A percentile compares a stretch with the other conserved stretches of the same genome.
Conservation (phyloP, 1,139 yeast genomes). For the Geotrichum citri-aurantii region DNA sequence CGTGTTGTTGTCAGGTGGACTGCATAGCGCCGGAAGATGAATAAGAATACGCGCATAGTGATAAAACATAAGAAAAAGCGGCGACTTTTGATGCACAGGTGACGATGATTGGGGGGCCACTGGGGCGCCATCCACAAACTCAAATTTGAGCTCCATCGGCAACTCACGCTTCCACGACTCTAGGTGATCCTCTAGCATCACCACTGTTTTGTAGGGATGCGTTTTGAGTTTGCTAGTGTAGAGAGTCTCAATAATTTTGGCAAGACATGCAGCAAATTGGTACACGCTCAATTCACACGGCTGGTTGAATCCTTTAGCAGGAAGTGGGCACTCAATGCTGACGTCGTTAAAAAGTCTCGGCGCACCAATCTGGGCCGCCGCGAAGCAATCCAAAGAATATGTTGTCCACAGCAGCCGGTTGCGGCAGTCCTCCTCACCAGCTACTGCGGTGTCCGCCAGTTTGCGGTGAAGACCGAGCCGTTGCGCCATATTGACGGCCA, state of each 20-base stretch:
- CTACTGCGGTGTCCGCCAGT: slow-evolving; percentile 73
- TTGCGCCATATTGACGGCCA: slow-evolving; percentile 76
- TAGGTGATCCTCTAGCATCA: slow-evolving; percentile 56
- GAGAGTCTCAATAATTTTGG: slow-evolving; percentile 63
- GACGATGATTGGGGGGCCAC: slow-evolving; percentile 33
- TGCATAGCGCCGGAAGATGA: slow-evolving; percentile 66
- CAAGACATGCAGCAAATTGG: slow-evolving; percentile 67
- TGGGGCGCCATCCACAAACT: slow-evolving; percentile 56
- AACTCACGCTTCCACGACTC: slow-evolving; percentile 76
- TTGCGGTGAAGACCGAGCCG: slow-evolving; percentile 79
- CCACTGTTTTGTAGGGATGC: slow-evolving; percentile 38
- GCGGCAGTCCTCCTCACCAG: slow-evolving; percentile 73
- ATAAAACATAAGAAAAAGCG: slow-evolving; percentile 58
- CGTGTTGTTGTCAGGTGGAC: slow-evolving; percentile 31
- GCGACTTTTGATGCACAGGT: slow-evolving; percentile 47
- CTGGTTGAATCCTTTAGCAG: slow-evolving; percentile 54
- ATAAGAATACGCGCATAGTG: slow-evolving; percentile 75
- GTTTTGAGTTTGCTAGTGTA: slow-evolving; percentile 38
- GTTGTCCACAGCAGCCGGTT: slow-evolving; percentile 80
- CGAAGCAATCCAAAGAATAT: slow-evolving; percentile 68
- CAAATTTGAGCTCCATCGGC: slow-evolving; percentile 56
- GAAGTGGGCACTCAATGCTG: slow-evolving; percentile 81
- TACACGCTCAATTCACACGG: slow-evolving; percentile 35
- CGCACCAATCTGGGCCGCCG: slow-evolving; percentile 71
- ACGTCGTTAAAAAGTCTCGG: slow-evolving; percentile 73